Base-by-base conservation (phyloP, 352 stramenopile species). In the Elongisporangium prolatum region DNA sequence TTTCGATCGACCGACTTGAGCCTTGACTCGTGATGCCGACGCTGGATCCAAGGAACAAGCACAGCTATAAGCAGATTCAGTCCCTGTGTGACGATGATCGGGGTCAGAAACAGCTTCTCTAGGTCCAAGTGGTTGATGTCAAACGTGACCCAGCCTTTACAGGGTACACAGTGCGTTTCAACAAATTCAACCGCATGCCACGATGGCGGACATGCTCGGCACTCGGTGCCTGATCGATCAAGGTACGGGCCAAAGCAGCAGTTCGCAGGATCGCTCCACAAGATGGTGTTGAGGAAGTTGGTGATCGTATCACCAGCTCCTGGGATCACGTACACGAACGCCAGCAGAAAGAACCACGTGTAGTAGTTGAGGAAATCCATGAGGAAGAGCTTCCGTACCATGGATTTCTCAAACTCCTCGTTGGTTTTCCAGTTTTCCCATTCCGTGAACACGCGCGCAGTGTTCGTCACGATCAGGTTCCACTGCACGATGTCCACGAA, bases 321-420 rank as follows among this genome's bases (percentile, higher is more conserved):
- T 1, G 84, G 84, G 59, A 93, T 76, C 54, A 93, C 84, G 49
- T 93, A 93, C 44, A 93, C 77, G 60, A 93, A 93, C n/a, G 84
- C 84, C 21, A 93, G 66, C 28, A 91, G 60, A 58, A 93, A 91
- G 64, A 93, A 93, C 84, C 84, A 93, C 62, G 82, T 93, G 68
- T 91, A 93, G 71, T 91, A 91, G 70, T 93, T 93, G 63, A 93
- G 77, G 52, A 93, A 93, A 52, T 93, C 84, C 81, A 93, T 91
- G 48, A 89, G 55, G 48, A 93, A 93, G 13, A 93, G 59, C 55
- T 91, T 93, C 44, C 79, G 77, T 44, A 93, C 80, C 58, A 91
- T 67, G 20, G 77, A 79, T 38, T 84, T 86, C 55, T 93, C 84
- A 54, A 88, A 93, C 59, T 90, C 77, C 61, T 93, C 84, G 37